A percentile compares a stretch with the other conserved stretches of the same genome.
phyloP scores from a whole-genome alignment of 495 filamentous ascomycete species.

The Aspergillus nidulans region DNA sequence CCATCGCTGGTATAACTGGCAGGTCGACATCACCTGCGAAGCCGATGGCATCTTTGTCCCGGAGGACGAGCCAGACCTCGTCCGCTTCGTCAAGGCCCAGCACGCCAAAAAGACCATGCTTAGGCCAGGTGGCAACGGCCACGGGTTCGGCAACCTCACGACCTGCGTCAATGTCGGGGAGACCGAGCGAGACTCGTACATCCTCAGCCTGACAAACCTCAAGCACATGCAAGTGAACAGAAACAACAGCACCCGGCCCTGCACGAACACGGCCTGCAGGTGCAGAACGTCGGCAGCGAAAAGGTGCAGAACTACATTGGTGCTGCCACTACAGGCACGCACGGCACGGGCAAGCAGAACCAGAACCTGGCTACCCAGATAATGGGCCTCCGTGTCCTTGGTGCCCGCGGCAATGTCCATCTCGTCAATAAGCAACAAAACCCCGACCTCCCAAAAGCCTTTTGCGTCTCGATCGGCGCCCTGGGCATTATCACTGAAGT shows the following conservation, averaged over 20 bases:
- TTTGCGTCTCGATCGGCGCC: conserved; percentile 19
- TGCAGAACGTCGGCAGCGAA: conserved; percentile 17
- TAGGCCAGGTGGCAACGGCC: conserved; percentile 21
- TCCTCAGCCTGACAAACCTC: conserved; percentile 16
- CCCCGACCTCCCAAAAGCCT: conserved; percentile 20
- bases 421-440: conserved; percentile 12
- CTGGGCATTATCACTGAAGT: conserved; percentile 20
- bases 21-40: conserved; percentile 20
- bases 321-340: conserved; percentile 19
- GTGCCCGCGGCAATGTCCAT: conserved; percentile 12
- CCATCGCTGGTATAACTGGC: conserved; percentile 24
- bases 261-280: conserved; percentile 8
- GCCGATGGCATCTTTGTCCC: conserved; percentile 14
- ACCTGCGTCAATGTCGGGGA: conserved; percentile 13
- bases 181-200: conserved; percentile 13
- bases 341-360: conserved; percentile 13
- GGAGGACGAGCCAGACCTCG: conserved; percentile 5
- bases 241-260: conserved; percentile 14
- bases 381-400: conserved; percentile 16
- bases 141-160: conserved; percentile 20
- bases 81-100: conserved; percentile 15
- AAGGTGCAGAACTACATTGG: conserved; percentile 21
- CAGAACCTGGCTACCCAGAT: conserved; percentile 17
- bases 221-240: conserved; percentile 14
- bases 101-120: conserved; percentile 11